Evolutionary conservation across 352 stramenopile genomes (phyloP).

Genomic region (Pythium brachiatum): DNA sequence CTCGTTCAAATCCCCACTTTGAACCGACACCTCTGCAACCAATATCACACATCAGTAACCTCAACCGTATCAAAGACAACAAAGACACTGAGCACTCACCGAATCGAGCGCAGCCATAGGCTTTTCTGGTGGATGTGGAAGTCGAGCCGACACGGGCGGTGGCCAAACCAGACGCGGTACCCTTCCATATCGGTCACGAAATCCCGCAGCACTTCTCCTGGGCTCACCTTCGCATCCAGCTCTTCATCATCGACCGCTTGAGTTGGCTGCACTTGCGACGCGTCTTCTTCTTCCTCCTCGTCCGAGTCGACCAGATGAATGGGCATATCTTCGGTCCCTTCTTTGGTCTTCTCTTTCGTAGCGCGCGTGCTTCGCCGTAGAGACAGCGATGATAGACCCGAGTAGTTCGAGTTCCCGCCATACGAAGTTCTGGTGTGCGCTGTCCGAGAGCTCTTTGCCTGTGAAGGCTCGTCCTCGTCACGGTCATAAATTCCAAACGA

Average conservation of each 20-base stretch:
- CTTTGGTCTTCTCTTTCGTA: constrained; percentile 6
- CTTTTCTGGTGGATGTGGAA: constrained; percentile 8
- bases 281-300: constrained; percentile 9
- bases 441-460: neutral
- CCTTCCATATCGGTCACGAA: constrained; percentile 7
- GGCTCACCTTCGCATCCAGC: constrained; percentile 8
- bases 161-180: constrained; percentile 18
- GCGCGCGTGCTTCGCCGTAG: constrained; percentile 10
- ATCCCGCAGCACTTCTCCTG: neutral
- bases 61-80: neutral
- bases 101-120: constrained; percentile 17
- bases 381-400: neutral
- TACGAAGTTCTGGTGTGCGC: neutral
- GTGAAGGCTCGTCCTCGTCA: neutral
- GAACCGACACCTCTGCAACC: constrained; percentile 7
- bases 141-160: constrained; percentile 10
- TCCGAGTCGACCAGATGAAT: constrained; percentile 25
- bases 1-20: constrained; percentile 14
- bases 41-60: neutral
- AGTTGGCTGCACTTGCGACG: neutral
- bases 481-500: constrained; percentile 19
- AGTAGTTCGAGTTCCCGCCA: neutral
- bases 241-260: constrained; percentile 5
- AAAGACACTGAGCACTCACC: constrained; percentile 7
- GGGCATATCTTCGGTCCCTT: constrained; percentile 24